Evolutionary conservation across 176 grass and related monocot genomes (phyloP).

Genomic region (Hordeum vulgare): MorexV3_pseudomolecules_assembly NC_058520.1:433917050-433917549

Average conservation of each 20-base stretch:
- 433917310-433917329: slow-evolving; percentile 31
- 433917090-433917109: slow-evolving; percentile 72
- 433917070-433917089: slow-evolving; percentile 67
- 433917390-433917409: slow-evolving; percentile 21
- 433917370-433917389: slow-evolving; percentile 2
- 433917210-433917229: slow-evolving; percentile 7
- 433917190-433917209: not conserved
- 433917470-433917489: slow-evolving; percentile 7
- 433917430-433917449: slow-evolving; percentile 27
- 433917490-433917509: not conserved
- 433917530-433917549: not conserved
- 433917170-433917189: not conserved
- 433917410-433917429: not conserved
- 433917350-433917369: slow-evolving; percentile 21
- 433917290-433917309: slow-evolving; percentile 66
- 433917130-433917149: not conserved
- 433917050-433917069: slow-evolving; percentile 97
- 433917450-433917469: slow-evolving; percentile 6
- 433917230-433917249: slow-evolving; percentile 18
- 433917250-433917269: slow-evolving; percentile 83
- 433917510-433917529: not conserved
- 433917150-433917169: not conserved
- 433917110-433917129: slow-evolving; percentile 67
- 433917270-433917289: slow-evolving; percentile 71
- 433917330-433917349: slow-evolving; percentile 48